Conservation (phyloP, 306 rosid genomes). For the Inga laurina region DNA sequence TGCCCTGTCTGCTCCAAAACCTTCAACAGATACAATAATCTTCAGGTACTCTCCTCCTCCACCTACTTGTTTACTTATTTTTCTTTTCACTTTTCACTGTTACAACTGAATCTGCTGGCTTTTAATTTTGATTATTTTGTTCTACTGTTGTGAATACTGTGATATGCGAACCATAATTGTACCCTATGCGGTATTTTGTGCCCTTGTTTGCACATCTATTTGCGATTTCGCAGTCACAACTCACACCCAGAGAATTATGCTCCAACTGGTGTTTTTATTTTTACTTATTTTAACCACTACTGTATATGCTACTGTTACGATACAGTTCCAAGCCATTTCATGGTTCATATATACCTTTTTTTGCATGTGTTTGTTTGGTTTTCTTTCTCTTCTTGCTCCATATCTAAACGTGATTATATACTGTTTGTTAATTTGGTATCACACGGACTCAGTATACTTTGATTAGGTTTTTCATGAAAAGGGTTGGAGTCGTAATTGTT, state of each 20-base stretch:
- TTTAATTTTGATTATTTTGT: background rate
- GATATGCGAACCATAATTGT: background rate
- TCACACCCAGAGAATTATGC: background rate
- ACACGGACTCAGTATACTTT: background rate
- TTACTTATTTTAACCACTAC: background rate
- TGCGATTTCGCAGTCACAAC: background rate
- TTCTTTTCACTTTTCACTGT: too few species aligned
- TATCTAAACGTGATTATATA: background rate
- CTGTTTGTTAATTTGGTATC: background rate
- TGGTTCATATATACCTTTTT: background rate
- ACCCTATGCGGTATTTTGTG: background rate
- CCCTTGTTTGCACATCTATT: background rate
- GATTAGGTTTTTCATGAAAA: background rate
- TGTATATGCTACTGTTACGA: background rate
- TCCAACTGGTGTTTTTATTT: background rate
- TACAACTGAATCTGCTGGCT: background rate
- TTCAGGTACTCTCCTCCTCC: conserved; percentile 57
- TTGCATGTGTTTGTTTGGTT: background rate
- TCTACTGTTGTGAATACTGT: background rate
- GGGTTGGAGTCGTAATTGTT: conserved; percentile 24
- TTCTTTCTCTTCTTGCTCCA: background rate
- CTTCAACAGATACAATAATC: conserved; percentile 89
- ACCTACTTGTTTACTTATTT: background rate
- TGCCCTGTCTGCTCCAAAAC: conserved; percentile 79
- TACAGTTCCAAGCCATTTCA: background rate